phyloP scores from a whole-genome alignment of 2,329 filamentous ascomycete genomes.

The Apiospora saccharicola region DNA sequence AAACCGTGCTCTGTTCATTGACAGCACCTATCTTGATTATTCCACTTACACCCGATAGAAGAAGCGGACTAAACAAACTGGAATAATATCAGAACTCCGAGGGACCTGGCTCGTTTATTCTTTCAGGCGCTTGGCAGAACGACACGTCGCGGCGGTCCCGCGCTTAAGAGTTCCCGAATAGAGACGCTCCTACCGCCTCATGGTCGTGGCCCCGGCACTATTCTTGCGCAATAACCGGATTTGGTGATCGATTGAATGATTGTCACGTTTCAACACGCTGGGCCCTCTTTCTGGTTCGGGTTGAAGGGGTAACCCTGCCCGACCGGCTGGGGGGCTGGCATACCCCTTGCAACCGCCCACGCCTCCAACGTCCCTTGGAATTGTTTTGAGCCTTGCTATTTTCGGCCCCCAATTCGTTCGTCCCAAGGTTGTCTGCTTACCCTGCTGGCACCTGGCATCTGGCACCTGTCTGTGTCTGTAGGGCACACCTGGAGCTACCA shows the following conservation, averaged over 20 bases:
- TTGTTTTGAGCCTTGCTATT: not conserved
- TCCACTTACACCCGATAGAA: too few species aligned
- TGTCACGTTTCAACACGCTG: not conserved
- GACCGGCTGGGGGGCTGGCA: not conserved
- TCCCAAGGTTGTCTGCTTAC: not conserved
- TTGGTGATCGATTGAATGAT: not conserved
- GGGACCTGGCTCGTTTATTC: too few species aligned
- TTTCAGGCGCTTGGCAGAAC: not conserved
- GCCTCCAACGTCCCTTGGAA: not conserved
- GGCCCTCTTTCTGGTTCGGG: constrained; percentile 18
- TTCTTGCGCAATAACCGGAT: constrained; percentile 9
- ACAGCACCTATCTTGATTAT: too few species aligned
- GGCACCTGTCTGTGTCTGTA: not conserved
- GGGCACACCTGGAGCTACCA: not conserved
- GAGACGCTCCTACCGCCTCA: not conserved
- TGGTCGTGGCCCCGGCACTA: not conserved
- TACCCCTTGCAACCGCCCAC: not conserved
- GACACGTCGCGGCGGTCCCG: constrained; percentile 13
- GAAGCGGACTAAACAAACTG: too few species aligned
- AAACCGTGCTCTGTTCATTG: too few species aligned
- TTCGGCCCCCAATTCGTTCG: constrained; percentile 10
- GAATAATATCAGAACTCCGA: too few species aligned
- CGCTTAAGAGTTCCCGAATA: not conserved
- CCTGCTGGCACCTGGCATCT: not conserved
- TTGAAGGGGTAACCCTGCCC: constrained; percentile 4